phyloP scores from a whole-genome alignment of 108 stramenopile species.

The Cyclotella cryptica region DNA sequence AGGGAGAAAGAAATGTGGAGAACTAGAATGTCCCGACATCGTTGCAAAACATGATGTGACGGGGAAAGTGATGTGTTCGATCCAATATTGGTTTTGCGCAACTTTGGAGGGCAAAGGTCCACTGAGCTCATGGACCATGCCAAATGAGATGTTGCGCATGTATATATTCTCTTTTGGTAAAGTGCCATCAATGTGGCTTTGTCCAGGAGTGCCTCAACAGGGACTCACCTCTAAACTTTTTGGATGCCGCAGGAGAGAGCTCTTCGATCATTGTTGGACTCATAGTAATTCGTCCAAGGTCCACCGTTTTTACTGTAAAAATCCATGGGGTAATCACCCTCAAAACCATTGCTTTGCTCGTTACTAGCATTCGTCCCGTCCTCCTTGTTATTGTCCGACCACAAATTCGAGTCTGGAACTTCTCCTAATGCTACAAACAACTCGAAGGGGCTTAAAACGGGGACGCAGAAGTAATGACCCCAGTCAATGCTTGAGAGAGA shows the following conservation, averaged over 20 bases:
- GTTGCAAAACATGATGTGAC: slow-evolving; percentile 24
- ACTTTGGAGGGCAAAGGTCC: slow-evolving; percentile 52
- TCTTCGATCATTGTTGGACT: slow-evolving; percentile 58
- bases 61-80: slow-evolving; percentile 57
- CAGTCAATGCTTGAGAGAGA: slow-evolving; percentile 83
- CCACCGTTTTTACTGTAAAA: slow-evolving; percentile 92
- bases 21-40: slow-evolving; percentile 47
- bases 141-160: slow-evolving; percentile 58
- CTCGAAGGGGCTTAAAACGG: slow-evolving; percentile 94
- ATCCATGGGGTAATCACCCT: slow-evolving; percentile 95
- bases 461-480: slow-evolving; percentile 88
- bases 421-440: slow-evolving; percentile 88
- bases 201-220: background rate
- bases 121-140: slow-evolving; percentile 29
- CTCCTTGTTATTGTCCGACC: slow-evolving; percentile 57
- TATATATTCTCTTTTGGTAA: background rate
- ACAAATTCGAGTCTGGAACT: slow-evolving; percentile 64
- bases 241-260: slow-evolving; percentile 25
- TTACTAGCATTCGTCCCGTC: slow-evolving; percentile 24
- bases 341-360: slow-evolving; percentile 12
- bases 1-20: slow-evolving; percentile 35
- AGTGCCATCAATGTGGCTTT: slow-evolving; percentile 4
- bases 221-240: background rate
- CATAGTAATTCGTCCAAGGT: slow-evolving; percentile 94
- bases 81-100: slow-evolving; percentile 41